These are phyloP conservation scores for Agrocybe praecox DNA, from an alignment of 768 basidiomycete species.

Conservation along the genomic window DNA sequence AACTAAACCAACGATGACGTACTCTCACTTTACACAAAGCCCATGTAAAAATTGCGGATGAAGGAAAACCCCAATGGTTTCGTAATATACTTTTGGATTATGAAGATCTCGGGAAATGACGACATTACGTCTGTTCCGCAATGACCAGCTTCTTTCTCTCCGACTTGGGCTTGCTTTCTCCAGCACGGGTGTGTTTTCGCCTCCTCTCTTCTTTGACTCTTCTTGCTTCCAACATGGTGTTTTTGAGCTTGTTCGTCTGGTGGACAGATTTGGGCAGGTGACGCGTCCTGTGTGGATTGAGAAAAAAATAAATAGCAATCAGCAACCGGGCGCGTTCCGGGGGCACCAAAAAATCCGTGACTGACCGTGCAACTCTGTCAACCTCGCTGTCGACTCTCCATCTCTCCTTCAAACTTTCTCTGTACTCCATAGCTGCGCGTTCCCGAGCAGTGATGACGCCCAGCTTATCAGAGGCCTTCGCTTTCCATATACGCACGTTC, in stretches of 20 bases:
- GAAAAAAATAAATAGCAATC: not conserved
- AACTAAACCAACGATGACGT: too few species aligned
- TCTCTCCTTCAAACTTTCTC: constrained; percentile 82
- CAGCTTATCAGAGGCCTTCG: constrained; percentile 88
- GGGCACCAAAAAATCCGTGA: too few species aligned
- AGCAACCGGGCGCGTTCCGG: constrained; percentile 1
- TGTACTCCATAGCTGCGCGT: constrained; percentile 89
- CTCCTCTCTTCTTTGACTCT: constrained; percentile 94
- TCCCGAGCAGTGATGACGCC: constrained; percentile 91
- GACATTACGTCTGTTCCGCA: constrained; percentile 66
- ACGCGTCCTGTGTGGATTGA: constrained; percentile 51
- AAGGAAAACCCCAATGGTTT: not conserved
- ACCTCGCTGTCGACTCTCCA: constrained; percentile 89
- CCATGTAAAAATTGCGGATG: too few species aligned
- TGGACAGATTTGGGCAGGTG: constrained; percentile 92
- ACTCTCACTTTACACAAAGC: too few species aligned
- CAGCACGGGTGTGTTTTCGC: constrained; percentile 85
- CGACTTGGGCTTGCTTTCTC: constrained; percentile 85
- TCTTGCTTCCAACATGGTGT: constrained; percentile 88
- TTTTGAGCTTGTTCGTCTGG: constrained; percentile 84
- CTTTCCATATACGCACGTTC: constrained; percentile 95
- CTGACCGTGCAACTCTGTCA: constrained; percentile 77
- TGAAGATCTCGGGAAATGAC: not conserved
- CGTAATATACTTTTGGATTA: constrained; percentile 2
- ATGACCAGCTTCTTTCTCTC: constrained; percentile 90